These are phyloP conservation scores for Pythium plurisporium DNA, from an alignment of 352 stramenopile species.

Conservation along the genomic window DNA sequence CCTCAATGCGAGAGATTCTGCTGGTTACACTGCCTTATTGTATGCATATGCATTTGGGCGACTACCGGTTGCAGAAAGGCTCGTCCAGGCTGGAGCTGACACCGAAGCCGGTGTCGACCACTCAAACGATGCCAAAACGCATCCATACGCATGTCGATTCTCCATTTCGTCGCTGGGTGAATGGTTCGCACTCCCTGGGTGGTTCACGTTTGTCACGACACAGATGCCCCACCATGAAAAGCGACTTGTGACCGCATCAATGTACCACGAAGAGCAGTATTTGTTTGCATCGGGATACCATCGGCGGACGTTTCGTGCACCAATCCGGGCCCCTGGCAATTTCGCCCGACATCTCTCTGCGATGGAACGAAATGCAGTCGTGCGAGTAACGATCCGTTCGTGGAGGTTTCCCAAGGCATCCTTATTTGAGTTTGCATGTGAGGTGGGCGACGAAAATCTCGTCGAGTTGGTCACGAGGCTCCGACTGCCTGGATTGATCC, in stretches of 20 bases:
- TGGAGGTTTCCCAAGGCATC: conserved; percentile 25
- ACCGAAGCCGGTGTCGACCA: conserved; percentile 34
- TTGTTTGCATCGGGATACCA: conserved; percentile 42
- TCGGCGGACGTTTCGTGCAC: conserved; percentile 20
- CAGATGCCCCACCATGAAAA: conserved; percentile 26
- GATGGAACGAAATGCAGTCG: background rate
- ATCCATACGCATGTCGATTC: conserved; percentile 48
- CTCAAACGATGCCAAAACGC: conserved; percentile 33
- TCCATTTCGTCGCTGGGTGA: conserved; percentile 38
- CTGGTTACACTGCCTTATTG: conserved; percentile 46
- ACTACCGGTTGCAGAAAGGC: conserved; percentile 25
- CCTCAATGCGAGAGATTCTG: conserved; percentile 32
- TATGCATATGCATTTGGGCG: conserved; percentile 54
- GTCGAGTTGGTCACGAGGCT: conserved; percentile 12
- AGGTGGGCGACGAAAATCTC: conserved; percentile 19
- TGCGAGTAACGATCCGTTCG: conserved; percentile 13
- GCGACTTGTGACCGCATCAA: conserved; percentile 16
- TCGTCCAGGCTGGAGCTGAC: conserved; percentile 35
- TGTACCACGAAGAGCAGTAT: conserved; percentile 31
- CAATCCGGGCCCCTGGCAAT: background rate
- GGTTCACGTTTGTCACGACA: conserved; percentile 38
- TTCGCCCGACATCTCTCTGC: background rate
- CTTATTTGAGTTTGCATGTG: conserved; percentile 25
- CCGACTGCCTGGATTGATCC: conserved; percentile 9
- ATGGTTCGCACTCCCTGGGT: conserved; percentile 59